These are phyloP conservation scores for Ettlia oleoabundans DNA, from an alignment of 139 green algal species.

Conservation along the genomic window DNA sequence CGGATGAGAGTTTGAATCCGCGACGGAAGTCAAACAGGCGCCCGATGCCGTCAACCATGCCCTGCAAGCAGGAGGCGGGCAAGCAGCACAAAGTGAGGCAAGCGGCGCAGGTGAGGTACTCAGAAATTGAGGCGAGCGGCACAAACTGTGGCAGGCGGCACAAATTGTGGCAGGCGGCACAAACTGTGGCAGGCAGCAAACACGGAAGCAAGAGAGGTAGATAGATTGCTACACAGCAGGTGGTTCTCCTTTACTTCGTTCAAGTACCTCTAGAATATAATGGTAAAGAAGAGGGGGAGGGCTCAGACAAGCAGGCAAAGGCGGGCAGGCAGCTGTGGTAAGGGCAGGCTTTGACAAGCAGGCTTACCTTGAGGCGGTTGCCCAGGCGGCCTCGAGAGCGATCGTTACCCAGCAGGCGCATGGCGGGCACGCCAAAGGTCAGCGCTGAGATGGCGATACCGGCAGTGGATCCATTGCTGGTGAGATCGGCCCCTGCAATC, in stretches of 20 bases:
- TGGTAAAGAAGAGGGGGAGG: no score
- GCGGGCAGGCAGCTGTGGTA: not conserved
- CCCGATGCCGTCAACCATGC: conserved; percentile 23
- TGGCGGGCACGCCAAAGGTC: conserved; percentile 40
- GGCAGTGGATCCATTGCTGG: conserved; percentile 26
- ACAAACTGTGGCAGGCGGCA: not conserved
- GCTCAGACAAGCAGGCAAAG: no score
- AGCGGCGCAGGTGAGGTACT: not conserved
- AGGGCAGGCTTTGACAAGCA: not conserved
- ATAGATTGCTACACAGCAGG: no score
- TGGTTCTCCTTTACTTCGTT: no score
- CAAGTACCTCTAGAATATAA: no score
- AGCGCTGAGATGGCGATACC: conserved; percentile 34
- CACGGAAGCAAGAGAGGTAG: not conserved
- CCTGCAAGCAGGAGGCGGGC: no score
- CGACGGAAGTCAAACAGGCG: conserved; percentile 36
- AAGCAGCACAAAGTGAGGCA: not conserved
- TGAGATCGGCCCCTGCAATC: conserved; percentile 27
- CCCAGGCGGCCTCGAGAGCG: conserved; percentile 30
- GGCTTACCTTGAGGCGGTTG: conserved; percentile 28
- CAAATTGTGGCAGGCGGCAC: not conserved
- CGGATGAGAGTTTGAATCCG: conserved; percentile 47
- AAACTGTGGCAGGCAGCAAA: not conserved
- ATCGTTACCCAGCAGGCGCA: conserved; percentile 23
- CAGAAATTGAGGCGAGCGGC: not conserved